Evolutionary conservation across 176 grass and related monocot species (phyloP).

Genomic region (Lolium multiflorum): DNA sequence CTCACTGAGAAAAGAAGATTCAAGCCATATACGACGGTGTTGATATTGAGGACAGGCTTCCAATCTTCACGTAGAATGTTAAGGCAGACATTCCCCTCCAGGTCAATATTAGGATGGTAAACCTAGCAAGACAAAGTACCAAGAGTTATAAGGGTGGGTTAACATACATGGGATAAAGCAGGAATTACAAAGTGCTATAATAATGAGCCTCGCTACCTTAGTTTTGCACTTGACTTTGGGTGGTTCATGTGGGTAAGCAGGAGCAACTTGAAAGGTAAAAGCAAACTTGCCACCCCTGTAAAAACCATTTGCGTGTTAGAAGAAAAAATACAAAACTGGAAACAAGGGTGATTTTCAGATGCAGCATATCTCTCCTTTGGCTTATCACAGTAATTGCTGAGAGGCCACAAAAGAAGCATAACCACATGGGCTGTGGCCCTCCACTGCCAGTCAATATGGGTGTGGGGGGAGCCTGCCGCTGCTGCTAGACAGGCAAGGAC

Average conservation of each 20-base stretch:
- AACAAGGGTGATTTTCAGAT: neutral
- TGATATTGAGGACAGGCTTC: constrained; percentile 76
- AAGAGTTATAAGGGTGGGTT: neutral
- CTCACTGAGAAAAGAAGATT: constrained; percentile 73
- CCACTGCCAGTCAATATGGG: neutral
- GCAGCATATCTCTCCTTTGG: neutral
- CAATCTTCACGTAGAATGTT: constrained; percentile 81
- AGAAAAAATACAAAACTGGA: neutral
- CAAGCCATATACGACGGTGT: constrained; percentile 70
- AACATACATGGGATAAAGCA: neutral
- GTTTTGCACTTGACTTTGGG: constrained; percentile 84
- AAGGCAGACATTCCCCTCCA: constrained; percentile 84
- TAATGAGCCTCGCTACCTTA: constrained; percentile 45
- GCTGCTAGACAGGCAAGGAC: neutral
- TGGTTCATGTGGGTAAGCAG: constrained; percentile 71
- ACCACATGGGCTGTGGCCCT: neutral
- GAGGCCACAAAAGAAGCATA: neutral
- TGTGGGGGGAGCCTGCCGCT: neutral
- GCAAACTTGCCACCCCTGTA: constrained; percentile 66
- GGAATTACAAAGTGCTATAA: neutral
- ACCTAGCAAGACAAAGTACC: constrained; percentile 46
- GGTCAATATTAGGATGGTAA: constrained; percentile 81
- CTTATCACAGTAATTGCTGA: too few relatives aligned
- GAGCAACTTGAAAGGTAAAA: constrained; percentile 75
- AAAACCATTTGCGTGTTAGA: neutral